Evolutionary conservation across 1,284 basidiomycete genomes (phyloP), one percentile per base, ranked within the genome.

Genomic region (Malassezia restricta): DNA sequence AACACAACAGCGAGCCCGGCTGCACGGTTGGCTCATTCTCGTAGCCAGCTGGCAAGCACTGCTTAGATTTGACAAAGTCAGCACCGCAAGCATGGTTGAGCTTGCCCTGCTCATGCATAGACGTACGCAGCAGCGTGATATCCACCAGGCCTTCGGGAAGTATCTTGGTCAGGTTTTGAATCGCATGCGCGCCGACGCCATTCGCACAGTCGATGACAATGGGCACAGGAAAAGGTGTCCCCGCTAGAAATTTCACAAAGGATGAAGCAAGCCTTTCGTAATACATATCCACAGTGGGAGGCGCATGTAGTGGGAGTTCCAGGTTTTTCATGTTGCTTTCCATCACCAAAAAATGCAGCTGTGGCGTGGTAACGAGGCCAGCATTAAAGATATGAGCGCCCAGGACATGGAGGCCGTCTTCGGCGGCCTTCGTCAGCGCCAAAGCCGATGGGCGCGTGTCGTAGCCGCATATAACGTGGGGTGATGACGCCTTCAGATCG

Each of bases 171-270:
- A 73, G 60, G 38, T 65, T 58, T 55, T 73, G 65, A n/a, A 73
- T 58, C 2, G 70, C 61, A 41, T 59, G 77, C 8, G 87, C 83
- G 33, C 94, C 94, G 27, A 99, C 94, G 28, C 94, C 94, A 68
- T 99, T 98, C 28, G 94, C 94, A 73, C 94, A 98, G 75, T 99
- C 94, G 38, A 99, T 80, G 14, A 86, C 75, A 33, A 99, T 74
- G 14, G 83, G 80, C 3, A 79, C 40, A 38, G 54, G 43, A 45
- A 57, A 49, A 24, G 54, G 53, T 29, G 49, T 52, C 27, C 44
- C 49, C 3, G 52, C 88, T 48, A 94, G 79, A 43, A 98, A 80
- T 61, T 82, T 86, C 73, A 84, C 84, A 76, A 87, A 98, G 1
- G 92, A 86, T 15, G 73, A 74, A n/a, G 83, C 81, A 41, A 95